Conservation (phyloP, 352 stramenopile genomes). For the Phytophthora sojae region DNA sequence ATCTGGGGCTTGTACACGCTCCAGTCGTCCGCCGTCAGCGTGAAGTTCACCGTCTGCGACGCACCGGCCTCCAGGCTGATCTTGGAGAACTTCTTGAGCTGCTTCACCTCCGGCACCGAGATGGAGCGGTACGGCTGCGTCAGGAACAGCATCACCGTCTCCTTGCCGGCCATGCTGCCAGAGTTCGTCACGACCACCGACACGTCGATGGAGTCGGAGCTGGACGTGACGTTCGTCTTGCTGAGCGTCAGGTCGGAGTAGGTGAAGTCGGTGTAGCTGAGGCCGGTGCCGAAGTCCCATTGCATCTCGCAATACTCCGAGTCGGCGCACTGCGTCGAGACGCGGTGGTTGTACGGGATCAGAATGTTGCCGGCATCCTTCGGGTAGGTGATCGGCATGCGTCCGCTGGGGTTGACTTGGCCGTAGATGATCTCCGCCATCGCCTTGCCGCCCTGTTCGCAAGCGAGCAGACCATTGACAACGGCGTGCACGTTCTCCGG, state of each 20-base stretch:
- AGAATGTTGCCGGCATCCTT: not conserved
- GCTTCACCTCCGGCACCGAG: conserved; percentile 80
- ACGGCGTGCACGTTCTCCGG: not conserved
- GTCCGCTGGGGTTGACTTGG: not conserved
- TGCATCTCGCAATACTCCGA: conserved; percentile 19
- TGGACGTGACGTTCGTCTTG: not conserved
- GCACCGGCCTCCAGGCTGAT: not conserved
- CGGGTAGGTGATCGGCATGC: conserved; percentile 1
- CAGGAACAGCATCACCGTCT: conserved; percentile 82
- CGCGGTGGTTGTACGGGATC: not conserved
- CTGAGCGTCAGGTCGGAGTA: not conserved
- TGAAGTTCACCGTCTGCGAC: not conserved
- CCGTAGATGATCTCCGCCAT: conserved; percentile 1
- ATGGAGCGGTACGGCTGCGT: conserved; percentile 63
- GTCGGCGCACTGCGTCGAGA: not conserved
- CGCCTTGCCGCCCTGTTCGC: not conserved
- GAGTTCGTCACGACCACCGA: conserved; percentile 48
- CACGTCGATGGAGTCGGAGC: not conserved
- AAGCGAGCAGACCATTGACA: not conserved
- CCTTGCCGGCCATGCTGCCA: conserved; percentile 57
- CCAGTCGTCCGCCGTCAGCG: not conserved
- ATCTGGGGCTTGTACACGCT: conserved; percentile 1
- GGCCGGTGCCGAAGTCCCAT: not conserved
- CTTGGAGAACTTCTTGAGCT: conserved; percentile 83
- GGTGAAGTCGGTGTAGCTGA: not conserved